Base-by-base conservation (phyloP, 2,329 filamentous ascomycete genomes). In the Ophiostoma ips region DNA sequence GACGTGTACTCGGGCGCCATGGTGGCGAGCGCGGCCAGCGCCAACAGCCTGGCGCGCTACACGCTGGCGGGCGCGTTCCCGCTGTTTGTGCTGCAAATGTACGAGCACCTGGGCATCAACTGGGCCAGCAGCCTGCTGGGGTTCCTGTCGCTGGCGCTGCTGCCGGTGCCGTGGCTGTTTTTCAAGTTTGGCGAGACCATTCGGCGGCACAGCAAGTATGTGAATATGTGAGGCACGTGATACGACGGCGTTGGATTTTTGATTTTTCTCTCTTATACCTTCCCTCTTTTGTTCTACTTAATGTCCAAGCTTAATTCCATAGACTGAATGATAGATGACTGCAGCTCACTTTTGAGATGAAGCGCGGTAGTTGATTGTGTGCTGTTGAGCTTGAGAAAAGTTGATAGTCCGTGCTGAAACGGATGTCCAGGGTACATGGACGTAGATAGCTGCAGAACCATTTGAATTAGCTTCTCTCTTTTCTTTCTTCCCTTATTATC, bases 21-120 rank as follows among this genome's bases (percentile, higher is more conserved):
- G 10, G 71, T 77, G 0, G 77, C 79, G 0, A 79, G 72, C 52
- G 76, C 76, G 0, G 64, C 75, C 46, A 76, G 73, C 7, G 79
- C 79, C 1, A 82, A 81, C 53, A 71, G 72, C 1, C 63, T 83
- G 11, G 64, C 73, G 1, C 63, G 79, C 21, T 83, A 81, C 54
- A 61, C 61, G 0, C 66, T 81, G 8, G 75, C 73, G 0, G 73
- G 70, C 1, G 71, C 67, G 0, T 82, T 83, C 50, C 79, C 79
- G 0, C 59, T 83, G 0, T 83, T 82, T 55, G 73, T 76, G 0
- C 62, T 81, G 1, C 75, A 78, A 52, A 75, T 73, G 67, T 73
- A 70, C 40, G 50, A 61, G 6, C 61, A 57, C 3, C 57, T 75
- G 12, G 69, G 70, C 0, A 67, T 71, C 5, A 57, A 58, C 15